phyloP scores from a whole-genome alignment of 2,329 filamentous ascomycete genomes.

The Colletotrichum theobromicola region DNA sequence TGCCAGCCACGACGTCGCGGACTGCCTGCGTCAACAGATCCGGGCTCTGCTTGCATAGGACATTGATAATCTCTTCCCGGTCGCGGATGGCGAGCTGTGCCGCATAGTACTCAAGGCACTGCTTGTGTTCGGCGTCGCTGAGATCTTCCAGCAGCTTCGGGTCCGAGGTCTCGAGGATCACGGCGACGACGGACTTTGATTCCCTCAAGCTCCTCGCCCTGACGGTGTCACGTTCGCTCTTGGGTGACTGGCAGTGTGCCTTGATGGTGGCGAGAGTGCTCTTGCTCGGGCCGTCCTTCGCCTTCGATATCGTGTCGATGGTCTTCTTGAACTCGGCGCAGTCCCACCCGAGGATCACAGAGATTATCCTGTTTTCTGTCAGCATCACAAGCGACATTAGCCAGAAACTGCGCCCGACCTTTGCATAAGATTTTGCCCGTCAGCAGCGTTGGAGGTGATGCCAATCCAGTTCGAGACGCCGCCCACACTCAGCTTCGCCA shows the following conservation, averaged over 20 bases:
- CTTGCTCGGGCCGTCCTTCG: constrained; percentile 62
- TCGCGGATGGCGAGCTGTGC: constrained; percentile 75
- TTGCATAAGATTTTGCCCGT: constrained; percentile 83
- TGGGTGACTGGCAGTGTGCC: constrained; percentile 56
- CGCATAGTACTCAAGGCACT: constrained; percentile 73
- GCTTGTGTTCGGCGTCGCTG: constrained; percentile 64
- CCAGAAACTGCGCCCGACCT: constrained; percentile 35
- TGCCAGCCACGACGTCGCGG: constrained; percentile 68
- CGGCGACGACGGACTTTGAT: constrained; percentile 66
- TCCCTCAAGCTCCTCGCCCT: constrained; percentile 59
- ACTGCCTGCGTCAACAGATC: constrained; percentile 76
- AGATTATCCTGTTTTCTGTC: constrained; percentile 64
- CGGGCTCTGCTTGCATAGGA: constrained; percentile 71
- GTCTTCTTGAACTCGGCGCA: constrained; percentile 71
- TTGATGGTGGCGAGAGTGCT: constrained; percentile 67
- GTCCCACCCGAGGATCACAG: constrained; percentile 76
- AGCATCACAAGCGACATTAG: constrained; percentile 8
- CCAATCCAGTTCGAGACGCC: constrained; percentile 82
- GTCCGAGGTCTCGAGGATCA: constrained; percentile 65
- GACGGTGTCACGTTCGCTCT: constrained; percentile 62
- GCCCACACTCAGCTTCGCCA: constrained; percentile 79
- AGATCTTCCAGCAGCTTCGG: constrained; percentile 51
- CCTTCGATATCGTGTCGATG: constrained; percentile 67
- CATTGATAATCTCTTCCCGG: constrained; percentile 71
- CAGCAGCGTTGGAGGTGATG: constrained; percentile 71